Conservation (phyloP, 495 filamentous ascomycete genomes). For the Penicillium tannophilum region DNA sequence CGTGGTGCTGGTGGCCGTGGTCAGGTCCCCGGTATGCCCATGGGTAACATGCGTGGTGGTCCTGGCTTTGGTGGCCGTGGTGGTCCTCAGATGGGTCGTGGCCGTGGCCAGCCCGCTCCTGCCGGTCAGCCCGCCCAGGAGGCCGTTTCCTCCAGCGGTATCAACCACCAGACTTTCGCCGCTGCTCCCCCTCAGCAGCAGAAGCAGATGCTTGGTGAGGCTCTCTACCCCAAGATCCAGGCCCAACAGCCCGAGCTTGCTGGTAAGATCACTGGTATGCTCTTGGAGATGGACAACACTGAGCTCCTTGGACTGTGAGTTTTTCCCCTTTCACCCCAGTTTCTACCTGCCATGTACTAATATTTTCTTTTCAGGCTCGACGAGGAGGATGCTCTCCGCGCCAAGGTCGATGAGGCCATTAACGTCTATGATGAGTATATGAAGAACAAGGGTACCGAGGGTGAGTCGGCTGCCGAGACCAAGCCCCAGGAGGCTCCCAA, state of each 20-base stretch:
- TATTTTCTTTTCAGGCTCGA: slow-evolving; percentile 64
- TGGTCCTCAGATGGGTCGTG: slow-evolving; percentile 56
- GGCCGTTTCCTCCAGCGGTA: slow-evolving; percentile 31
- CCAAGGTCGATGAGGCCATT: slow-evolving; percentile 96
- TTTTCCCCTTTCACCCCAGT: slow-evolving; percentile 5
- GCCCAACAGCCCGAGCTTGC: slow-evolving; percentile 89
- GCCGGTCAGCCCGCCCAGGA: slow-evolving; percentile 34
- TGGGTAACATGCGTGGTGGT: slow-evolving; percentile 71
- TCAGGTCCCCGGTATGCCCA: slow-evolving; percentile 73
- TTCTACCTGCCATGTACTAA: slow-evolving; percentile 10
- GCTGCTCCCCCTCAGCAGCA: slow-evolving; percentile 68
- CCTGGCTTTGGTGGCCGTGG: slow-evolving; percentile 60
- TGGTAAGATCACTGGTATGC: slow-evolving; percentile 99
- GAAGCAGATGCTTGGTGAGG: slow-evolving; percentile 98
- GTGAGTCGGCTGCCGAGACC: slow-evolving; percentile 37
- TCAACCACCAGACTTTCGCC: slow-evolving; percentile 49
- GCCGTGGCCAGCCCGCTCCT: slow-evolving; percentile 43
- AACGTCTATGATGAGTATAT: slow-evolving; percentile 98
- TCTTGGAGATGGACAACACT: slow-evolving; percentile 96
- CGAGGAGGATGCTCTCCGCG: slow-evolving; percentile 83
- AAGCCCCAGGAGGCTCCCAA: slow-evolving; percentile 50
- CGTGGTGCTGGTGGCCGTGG: slow-evolving; percentile 76
- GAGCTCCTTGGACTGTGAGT: slow-evolving; percentile 97
- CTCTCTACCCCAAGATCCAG: slow-evolving; percentile 97
- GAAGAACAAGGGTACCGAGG: slow-evolving; percentile 65